Base-by-base conservation (phyloP, 768 basidiomycete genomes). In the Stropharia rugosoannulata region DNA sequence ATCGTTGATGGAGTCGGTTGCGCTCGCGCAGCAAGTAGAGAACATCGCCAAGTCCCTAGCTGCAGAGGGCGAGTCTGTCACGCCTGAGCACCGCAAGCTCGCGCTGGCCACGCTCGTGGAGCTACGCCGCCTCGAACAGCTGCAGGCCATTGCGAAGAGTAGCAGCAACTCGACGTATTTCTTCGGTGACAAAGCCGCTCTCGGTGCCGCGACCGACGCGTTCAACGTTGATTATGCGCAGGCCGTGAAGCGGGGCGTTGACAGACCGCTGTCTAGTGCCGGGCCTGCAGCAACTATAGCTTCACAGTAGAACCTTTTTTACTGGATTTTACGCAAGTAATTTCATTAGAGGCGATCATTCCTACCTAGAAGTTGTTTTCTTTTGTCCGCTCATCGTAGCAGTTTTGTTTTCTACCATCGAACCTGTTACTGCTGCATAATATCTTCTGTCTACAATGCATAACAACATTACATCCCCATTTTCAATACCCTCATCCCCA, bases 131-230 rank as follows among this genome's bases (percentile, higher is more conserved):
- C 70, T 82, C 22, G 80, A 82, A 49, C 80, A 81, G 66, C 70
- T 84, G 25, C 73, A 71, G 56, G 79, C 81, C 41, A 83, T 84
- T 44, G 82, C 82, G 5, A 55, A 62, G 29, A 77, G 81, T 52
- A 60, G 72, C 49, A 75, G 76, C 39, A 84, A 82, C 58, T 75
- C 78, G 38, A 84, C 82, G 15, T 83, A 84, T 62, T 84, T 84
- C 72, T 82, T 84, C 59, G 77, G 80, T 5, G 77, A 79, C 49
- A 73, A 73, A 56, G 68, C 68, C 8, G 66, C 70, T 13, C 58
- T 73, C 53, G 73, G 73, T 10, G 58, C 60, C 10, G 64, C 60
- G 41, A 69, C 54, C 46, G 79, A 77, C n/a, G 68, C 76, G 13
- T 81, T 76, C 61, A 71, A 72, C 49, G 66, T 80, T 19, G 80